Base-by-base conservation (phyloP, 2,329 filamentous ascomycete species). In the Penicillium glabrum region DNA sequence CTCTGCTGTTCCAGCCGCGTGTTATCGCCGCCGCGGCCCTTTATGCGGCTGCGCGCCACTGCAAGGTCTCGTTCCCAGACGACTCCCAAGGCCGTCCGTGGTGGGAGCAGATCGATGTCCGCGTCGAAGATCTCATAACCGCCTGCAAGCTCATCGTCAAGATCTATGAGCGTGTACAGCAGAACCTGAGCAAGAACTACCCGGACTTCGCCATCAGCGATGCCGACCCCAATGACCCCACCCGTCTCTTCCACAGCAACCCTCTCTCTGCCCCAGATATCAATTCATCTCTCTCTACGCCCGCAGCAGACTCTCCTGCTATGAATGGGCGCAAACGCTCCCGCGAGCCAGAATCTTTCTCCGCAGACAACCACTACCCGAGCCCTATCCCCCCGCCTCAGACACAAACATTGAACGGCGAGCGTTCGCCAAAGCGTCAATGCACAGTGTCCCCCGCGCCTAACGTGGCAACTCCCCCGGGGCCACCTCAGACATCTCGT, bases 1-100 rank as follows among this genome's bases (percentile, higher is more conserved):
- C 93, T 58, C 82, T 99, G 3, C 81, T 96, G 29, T 89, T 93
- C 72, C 86, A 86, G 21, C 86, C 91, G 16, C 85, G 87, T 41
- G 90, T 91, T 39, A 90, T 98, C 52, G 92, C 93, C 16, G 89
- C 93, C 31, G 88, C 87, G 26, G 88, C 92, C 19, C 84, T 99
- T 26, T 97, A 96, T 76, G 95, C 93, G 58, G 91, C 90, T 6
- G 89, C 90, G 56, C 86, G 87, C 44, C 88, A 92, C 67, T 89
- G 86, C 31, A 82, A 85, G 35, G 82, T 91, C 33, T 83, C 82
- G n/a, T 87, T 98, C 54, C 79, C 81, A 10, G 88, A 91, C 62
- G 90, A 96, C 65, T 80, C 88, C 43, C 79, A 87, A 51, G 90
- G 89, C 37, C 83, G 86, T 65, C 83, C 93, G 0, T 99, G 95